Conservation (phyloP, 768 basidiomycete genomes). For the Aureoboletus auriporus region DNA sequence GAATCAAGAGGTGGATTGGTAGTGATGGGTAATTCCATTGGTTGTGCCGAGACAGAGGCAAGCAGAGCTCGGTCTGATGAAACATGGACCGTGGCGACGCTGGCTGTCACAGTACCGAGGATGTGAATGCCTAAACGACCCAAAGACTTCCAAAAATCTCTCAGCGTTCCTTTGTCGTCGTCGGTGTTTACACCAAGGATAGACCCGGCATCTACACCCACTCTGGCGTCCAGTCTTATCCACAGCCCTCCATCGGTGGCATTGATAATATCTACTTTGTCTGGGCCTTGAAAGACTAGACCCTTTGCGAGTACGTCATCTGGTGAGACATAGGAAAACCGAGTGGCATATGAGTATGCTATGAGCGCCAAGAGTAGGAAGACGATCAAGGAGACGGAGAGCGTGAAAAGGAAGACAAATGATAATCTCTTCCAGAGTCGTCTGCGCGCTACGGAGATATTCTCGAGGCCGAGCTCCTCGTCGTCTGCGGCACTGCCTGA, state of each 20-base stretch:
- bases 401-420: constrained; percentile 54
- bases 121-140: constrained; percentile 63
- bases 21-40: constrained; percentile 53
- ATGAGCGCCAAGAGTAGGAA: constrained; percentile 46
- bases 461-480: constrained; percentile 21
- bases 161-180: constrained; percentile 40
- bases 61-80: constrained; percentile 42
- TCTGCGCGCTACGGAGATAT: constrained; percentile 17
- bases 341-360: constrained; percentile 64
- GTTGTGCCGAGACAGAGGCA: constrained; percentile 42
- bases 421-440: constrained; percentile 32
- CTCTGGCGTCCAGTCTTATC: constrained; percentile 50
- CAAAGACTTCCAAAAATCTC: constrained; percentile 57
- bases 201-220: constrained; percentile 67
- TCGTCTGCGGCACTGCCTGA: constrained; percentile 18
- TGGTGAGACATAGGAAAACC: constrained; percentile 47
- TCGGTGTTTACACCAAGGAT: constrained; percentile 52
- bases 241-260: constrained; percentile 59
- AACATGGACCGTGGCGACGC: constrained; percentile 48
- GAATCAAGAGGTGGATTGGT: constrained; percentile 33
- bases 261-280: constrained; percentile 58
- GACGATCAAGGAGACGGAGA: constrained; percentile 45
- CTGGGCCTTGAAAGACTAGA: constrained; percentile 57
- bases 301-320: constrained; percentile 56
- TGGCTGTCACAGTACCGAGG: constrained; percentile 54